Evolutionary conservation across 805 yeast species (phyloP), one percentile per base, ranked within the genome.

Genomic region (Cyberlindnera mycetangii): DNA sequence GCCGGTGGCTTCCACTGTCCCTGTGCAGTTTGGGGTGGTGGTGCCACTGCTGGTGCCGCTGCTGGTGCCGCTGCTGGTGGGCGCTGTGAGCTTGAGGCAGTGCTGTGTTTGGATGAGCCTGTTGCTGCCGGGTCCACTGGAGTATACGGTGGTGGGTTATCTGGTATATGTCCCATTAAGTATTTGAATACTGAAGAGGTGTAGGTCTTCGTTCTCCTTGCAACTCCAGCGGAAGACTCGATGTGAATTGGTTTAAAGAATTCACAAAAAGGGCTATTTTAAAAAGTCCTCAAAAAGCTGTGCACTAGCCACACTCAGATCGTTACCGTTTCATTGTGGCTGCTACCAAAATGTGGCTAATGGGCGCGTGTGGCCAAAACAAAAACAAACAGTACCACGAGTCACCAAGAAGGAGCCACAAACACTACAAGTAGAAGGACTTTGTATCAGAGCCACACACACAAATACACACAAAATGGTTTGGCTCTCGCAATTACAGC

Each of bases 401-500:
- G 7, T 19, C 17, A 17, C n/a, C 24, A 9, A 17, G 36, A 9
- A 32, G 19, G 8, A 9, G 24, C 21, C 30, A 7, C 20, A 21
- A 37, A 27, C 31, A 25, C 20, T 11, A 8, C 30, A n/a, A 10
- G 27, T 15, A 30, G 18, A 30, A 10, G 32, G 11, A 8, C 11
- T 4, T 4, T 16, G 32, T 7, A 30, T 30, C 17, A 15, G 8
- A 4, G 28, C 10, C 28, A 6, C 28, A 25, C 12, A 25, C 28
- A 7, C n/a, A n/a, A 25, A 25, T 10, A 25, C 12, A 21, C 27
- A 14, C 11, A 38, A 33, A 32, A 40, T 40, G 48, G 45, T 50
- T 11, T 51, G 55, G 55, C 47, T 51, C 14, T 47, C 51, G 5
- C 51, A 51, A 39, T 14, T 45, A 12, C 55, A 51, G 24, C 47